These are phyloP conservation scores for Globisporangium splendens DNA, from an alignment of 352 stramenopile genomes.

Conservation along the genomic window DNA sequence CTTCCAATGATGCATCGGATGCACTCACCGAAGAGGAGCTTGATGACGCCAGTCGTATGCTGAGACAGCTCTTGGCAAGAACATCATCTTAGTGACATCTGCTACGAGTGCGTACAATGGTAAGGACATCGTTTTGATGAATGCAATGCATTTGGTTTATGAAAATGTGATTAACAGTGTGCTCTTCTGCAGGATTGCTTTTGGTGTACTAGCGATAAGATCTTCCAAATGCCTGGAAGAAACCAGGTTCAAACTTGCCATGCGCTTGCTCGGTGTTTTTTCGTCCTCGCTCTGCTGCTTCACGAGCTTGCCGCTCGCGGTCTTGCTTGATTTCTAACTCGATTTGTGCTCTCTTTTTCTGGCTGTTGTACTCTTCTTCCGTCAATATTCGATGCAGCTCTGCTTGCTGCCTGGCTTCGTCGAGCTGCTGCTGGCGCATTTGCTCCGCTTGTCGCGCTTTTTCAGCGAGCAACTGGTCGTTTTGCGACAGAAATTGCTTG, in stretches of 20 bases:
- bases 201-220: slow-evolving; percentile 57
- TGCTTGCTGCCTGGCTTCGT: slow-evolving; percentile 29
- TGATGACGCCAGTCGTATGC: slow-evolving; percentile 38
- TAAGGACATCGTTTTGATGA: not conserved
- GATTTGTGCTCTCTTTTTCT: slow-evolving; percentile 44
- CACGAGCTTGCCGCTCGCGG: slow-evolving; percentile 40
- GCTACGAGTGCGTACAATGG: too few relatives aligned
- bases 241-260: slow-evolving; percentile 64
- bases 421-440: slow-evolving; percentile 28
- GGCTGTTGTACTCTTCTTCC: slow-evolving; percentile 42
- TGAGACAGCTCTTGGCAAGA: slow-evolving; percentile 42
- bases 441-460: slow-evolving; percentile 40
- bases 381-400: slow-evolving; percentile 46
- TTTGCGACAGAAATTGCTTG: slow-evolving; percentile 43
- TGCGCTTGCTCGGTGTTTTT: slow-evolving; percentile 41
- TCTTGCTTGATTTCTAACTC: slow-evolving; percentile 53
- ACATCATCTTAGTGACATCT: not conserved
- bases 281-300: slow-evolving; percentile 55
- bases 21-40: slow-evolving; percentile 43
- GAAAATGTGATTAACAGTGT: slow-evolving; percentile 6
- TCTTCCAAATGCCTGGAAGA: slow-evolving; percentile 70
- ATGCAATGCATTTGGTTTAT: not conserved
- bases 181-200: not conserved
- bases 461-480: slow-evolving; percentile 54
- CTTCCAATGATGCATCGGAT: slow-evolving; percentile 21